Percentiles rank a stretch among this genome's conserved stretches.
Evolutionary conservation across 2,329 filamentous ascomycete species (phyloP).

Genomic region (Ophiostoma sp.): DNA sequence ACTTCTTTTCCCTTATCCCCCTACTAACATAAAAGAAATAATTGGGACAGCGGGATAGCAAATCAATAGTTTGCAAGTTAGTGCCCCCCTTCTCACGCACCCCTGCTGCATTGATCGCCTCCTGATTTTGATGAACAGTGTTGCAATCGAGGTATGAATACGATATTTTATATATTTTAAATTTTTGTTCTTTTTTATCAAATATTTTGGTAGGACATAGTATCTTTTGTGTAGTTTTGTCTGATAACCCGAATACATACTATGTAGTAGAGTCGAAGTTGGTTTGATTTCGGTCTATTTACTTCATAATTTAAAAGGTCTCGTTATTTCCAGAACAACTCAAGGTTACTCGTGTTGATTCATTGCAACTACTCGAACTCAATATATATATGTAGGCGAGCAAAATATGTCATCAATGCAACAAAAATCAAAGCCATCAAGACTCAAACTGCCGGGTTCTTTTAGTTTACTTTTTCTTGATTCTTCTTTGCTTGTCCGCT

Average conservation of each 20-base stretch:
- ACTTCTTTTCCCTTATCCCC: not conserved
- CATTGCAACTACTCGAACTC: no score
- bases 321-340: no score
- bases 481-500: not conserved
- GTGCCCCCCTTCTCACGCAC: constrained; percentile 6
- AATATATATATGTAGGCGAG: no score
- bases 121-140: constrained; percentile 7
- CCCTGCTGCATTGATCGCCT: constrained; percentile 8
- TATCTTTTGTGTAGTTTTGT: no score
- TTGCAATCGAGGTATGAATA: constrained; percentile 5
- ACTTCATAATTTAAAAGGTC: no score
- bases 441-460: not conserved
- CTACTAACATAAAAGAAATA: constrained; percentile 1
- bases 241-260: no score
- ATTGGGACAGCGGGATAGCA: constrained; percentile 1
- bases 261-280: no score
- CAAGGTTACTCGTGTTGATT: no score
- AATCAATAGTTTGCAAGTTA: constrained; percentile 10
- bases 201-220: no score
- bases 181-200: not conserved
- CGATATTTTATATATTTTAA: not conserved
- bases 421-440: not conserved
- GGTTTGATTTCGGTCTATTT: no score
- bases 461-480: not conserved
- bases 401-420: no score